Evolutionary conservation across 1,284 basidiomycete genomes (phyloP), one percentile per base, ranked within the genome.

Genomic region (Malassezia globosa): DNA sequence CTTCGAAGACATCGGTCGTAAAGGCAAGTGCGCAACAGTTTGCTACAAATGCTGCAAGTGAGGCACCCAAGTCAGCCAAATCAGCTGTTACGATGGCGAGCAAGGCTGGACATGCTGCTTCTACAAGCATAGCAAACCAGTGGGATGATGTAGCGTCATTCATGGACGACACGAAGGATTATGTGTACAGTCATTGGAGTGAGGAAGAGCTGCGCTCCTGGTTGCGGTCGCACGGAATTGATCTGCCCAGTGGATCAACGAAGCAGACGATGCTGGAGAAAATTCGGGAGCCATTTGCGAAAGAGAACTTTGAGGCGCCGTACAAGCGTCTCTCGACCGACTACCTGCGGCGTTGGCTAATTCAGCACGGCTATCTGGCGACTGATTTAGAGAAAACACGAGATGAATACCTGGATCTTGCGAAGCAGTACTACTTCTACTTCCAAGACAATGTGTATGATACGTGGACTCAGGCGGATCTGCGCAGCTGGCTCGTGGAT

Each of bases 261-360:
- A 59, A 64, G 22, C 63, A 66, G 38, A 56, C 66, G 46, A 51
- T 70, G 46, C 50, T 70, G 3, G 39, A 38, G 24, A 52, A 49
- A 37, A 58, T 66, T 43, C 53, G 55, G 22, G 54, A 54, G 29
- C 58, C 64, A 8, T 70, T 64, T 57, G 34, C 37, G 31, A 27
- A 36, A 19, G 22, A 16, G n/a, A 16, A 24, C 13, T 27, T 22
- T 22, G 7, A 18, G 5, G 21, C 16, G n/a, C 65, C 64, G 16
- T 70, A 67, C 55, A 66, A 69, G 37, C 49, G 56, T 16, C 64
- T 55, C 43, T 58, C 54, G n/a, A 55, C 66, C 54, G 58, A 58
- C 48, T 70, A 66, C 60, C 56, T 69, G 31, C 65, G 61, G 58
- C 57, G 64, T 53, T 70, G 67, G 67, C 58, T 69, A 35, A 61